Evolutionary conservation across 495 filamentous ascomycete species (phyloP).

Genomic region (Hyphodiscus hymeniophilus): DNA sequence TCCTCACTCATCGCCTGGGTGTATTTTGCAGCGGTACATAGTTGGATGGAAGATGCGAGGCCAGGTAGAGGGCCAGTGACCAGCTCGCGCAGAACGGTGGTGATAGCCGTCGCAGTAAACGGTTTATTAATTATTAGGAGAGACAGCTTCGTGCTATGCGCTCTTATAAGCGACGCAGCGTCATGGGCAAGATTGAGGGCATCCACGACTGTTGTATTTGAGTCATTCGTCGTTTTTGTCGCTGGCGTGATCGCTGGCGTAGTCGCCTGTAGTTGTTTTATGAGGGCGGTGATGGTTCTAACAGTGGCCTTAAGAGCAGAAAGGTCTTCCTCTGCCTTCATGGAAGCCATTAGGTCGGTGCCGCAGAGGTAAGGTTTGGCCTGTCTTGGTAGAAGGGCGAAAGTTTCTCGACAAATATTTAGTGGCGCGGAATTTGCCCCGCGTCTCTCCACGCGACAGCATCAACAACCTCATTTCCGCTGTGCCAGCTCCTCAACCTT

Average conservation of each 20-base stretch:
- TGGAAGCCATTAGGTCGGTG: constrained; percentile 3
- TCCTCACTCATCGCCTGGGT: constrained; percentile 52
- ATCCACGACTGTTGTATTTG: constrained; percentile 24
- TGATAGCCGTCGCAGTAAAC: constrained; percentile 70
- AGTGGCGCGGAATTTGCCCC: background rate
- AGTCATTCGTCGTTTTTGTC: constrained; percentile 13
- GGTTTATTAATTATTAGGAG: constrained; percentile 77
- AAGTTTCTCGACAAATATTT: background rate
- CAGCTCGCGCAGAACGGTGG: constrained; percentile 55
- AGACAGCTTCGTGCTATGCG: constrained; percentile 79
- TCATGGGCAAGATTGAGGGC: constrained; percentile 57
- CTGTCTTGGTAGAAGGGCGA: background rate
- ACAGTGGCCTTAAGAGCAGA: constrained; percentile 30
- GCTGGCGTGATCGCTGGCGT: constrained; percentile 20
- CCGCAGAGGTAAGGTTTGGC: background rate
- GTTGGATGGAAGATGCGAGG: constrained; percentile 57
- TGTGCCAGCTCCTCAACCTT: no score
- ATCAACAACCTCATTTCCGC: background rate
- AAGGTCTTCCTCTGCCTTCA: constrained; percentile 16
- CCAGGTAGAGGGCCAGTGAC: constrained; percentile 59
- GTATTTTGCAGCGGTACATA: constrained; percentile 49
- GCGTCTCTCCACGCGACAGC: background rate
- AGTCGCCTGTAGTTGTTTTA: constrained; percentile 24
- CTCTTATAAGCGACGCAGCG: constrained; percentile 57
- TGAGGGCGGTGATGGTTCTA: constrained; percentile 20